Conservation (phyloP, 495 filamentous ascomycete genomes). For the Penicillium canariense region DNA sequence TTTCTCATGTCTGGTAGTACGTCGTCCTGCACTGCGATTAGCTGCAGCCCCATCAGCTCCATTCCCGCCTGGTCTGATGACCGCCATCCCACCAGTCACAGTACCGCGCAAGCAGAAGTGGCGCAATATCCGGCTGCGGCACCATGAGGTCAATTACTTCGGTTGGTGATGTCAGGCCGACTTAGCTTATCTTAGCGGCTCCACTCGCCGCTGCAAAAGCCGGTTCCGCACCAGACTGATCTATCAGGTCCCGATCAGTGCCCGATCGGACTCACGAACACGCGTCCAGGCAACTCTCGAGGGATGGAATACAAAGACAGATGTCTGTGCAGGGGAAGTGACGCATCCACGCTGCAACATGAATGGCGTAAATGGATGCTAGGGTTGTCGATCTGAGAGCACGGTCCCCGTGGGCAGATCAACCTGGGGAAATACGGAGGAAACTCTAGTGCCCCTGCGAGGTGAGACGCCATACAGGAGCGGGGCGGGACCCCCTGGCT, state of each 20-base stretch:
- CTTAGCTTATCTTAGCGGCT: conserved; percentile 6
- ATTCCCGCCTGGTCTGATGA: conserved; percentile 2
- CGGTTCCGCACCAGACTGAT: background rate
- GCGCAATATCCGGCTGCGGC: background rate
- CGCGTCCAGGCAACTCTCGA: background rate
- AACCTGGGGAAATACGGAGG: conserved; percentile 3
- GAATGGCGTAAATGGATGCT: conserved; percentile 1
- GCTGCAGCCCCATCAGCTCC: background rate
- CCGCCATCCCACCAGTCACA: background rate
- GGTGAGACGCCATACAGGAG: background rate
- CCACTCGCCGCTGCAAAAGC: background rate
- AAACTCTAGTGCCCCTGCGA: background rate
- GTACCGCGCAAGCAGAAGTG: background rate
- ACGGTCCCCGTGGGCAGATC: conserved; percentile 9
- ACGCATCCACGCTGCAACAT: background rate
- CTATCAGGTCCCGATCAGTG: too few species aligned
- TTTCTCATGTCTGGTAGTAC: background rate
- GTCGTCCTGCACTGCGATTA: too few species aligned
- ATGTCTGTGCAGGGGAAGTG: background rate
- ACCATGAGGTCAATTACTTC: conserved; percentile 8
- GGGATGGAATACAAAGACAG: background rate
- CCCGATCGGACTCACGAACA: too few species aligned
- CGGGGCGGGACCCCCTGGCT: background rate
- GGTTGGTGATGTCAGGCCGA: conserved; percentile 5
- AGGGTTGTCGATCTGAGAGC: conserved; percentile 14